Conservation (phyloP, 2,329 filamentous ascomycete species). For the Claviceps africana region DNA sequence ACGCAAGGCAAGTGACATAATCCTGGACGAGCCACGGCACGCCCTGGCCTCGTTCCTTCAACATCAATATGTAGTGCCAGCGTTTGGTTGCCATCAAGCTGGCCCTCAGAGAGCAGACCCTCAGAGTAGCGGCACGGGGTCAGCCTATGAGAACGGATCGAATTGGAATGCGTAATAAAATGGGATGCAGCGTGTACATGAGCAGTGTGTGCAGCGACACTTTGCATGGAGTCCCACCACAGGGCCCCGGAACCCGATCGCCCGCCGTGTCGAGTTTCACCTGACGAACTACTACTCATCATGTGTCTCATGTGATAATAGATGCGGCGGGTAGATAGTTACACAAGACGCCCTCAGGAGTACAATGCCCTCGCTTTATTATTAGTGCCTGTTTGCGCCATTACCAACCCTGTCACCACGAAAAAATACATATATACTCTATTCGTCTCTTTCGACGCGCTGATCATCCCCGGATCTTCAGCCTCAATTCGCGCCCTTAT, state of each 20-base stretch:
- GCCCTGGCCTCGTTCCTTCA: no score
- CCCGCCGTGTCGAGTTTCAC: not conserved
- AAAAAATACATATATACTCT: not conserved
- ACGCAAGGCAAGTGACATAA: not conserved
- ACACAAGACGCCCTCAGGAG: not conserved
- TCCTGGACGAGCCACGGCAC: not conserved
- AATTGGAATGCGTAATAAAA: no score
- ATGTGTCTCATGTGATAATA: not conserved
- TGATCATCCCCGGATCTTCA: not conserved
- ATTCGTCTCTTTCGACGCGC: not conserved
- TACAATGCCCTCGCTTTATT: not conserved
- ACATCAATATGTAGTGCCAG: no score
- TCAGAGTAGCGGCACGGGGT: no score
- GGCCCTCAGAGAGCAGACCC: no score
- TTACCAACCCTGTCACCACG: not conserved
- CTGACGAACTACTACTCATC: not conserved
- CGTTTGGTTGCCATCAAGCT: no score
- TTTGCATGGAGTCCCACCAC: not conserved
- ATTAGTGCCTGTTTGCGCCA: not conserved
- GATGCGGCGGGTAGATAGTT: not conserved
- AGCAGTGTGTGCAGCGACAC: no score
- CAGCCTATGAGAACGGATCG: no score
- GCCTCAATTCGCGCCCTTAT: constrained; percentile 14
- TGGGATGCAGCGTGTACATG: no score
- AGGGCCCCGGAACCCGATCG: not conserved